Conservation (phyloP, 106 monocot species). For the Posidonia australis region DNA sequence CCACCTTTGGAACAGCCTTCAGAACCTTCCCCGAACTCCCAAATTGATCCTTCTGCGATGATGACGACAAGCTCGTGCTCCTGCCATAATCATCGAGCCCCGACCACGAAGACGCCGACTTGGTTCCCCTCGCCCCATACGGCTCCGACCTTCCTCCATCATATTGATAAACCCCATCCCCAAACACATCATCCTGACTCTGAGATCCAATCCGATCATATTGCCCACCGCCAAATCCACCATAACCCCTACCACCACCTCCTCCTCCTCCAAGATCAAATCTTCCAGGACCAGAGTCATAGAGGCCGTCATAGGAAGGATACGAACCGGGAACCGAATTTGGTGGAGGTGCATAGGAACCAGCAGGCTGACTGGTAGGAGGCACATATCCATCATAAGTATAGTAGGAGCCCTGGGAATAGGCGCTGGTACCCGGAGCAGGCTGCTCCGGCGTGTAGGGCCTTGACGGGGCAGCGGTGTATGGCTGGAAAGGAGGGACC, state of each 20-base stretch:
- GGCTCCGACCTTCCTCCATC: constrained; percentile 47
- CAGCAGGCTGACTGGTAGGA: too few relatives aligned
- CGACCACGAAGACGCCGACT: constrained; percentile 9
- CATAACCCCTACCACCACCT: constrained; percentile 18
- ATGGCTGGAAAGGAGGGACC: constrained; percentile 13
- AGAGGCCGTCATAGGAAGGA: constrained; percentile 29
- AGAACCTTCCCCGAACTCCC: background rate
- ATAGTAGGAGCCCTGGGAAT: constrained; percentile 6
- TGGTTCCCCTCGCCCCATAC: constrained; percentile 20
- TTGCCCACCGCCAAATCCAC: background rate
- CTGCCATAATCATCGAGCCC: constrained; percentile 13
- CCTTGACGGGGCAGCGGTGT: constrained; percentile 10
- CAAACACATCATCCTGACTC: constrained; percentile 24
- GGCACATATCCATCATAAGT: too few relatives aligned
- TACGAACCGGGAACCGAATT: constrained; percentile 10
- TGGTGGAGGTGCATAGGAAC: constrained; percentile 8
- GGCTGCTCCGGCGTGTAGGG: constrained; percentile 14
- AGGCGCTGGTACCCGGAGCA: constrained; percentile 3
- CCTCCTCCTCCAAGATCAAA: constrained; percentile 8
- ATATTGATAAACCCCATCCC: constrained; percentile 68
- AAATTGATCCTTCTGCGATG: background rate
- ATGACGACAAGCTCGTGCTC: constrained; percentile 1
- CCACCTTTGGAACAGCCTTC: constrained; percentile 6
- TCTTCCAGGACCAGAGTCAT: constrained; percentile 8
- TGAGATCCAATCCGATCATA: constrained; percentile 8